These are phyloP conservation scores for Leccinum olivaceoglutinosum DNA, from an alignment of 1,284 basidiomycete genomes.

Conservation along the genomic window DNA sequence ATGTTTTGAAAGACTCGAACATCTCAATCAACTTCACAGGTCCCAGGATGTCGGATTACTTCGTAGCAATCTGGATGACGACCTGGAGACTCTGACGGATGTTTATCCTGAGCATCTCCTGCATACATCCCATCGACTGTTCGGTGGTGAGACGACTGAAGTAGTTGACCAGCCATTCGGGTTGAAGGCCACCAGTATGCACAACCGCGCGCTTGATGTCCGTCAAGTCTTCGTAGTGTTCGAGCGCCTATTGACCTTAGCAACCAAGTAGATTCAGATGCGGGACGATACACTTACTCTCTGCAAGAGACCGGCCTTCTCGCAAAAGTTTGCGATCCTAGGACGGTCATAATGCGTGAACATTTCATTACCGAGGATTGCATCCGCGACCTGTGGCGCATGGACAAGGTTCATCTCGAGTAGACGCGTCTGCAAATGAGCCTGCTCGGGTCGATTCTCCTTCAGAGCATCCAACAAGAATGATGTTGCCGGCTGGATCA, in stretches of 20 bases:
- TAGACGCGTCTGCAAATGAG: constrained; percentile 91
- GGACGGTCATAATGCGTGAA: constrained; percentile 97
- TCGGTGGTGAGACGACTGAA: constrained; percentile 98
- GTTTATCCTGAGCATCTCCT: constrained; percentile 97
- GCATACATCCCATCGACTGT: constrained; percentile 93
- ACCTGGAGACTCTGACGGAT: constrained; percentile 97
- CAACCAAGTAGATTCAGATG: constrained; percentile 1
- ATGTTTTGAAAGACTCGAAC: constrained; percentile 98
- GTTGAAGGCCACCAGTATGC: constrained; percentile 83
- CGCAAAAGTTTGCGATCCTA: constrained; percentile 95
- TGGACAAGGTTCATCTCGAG: constrained; percentile 98
- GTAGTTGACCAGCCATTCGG: constrained; percentile 98
- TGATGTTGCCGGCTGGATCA: constrained; percentile 98
- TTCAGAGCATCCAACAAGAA: constrained; percentile 99
- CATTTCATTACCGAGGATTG: constrained; percentile 99
- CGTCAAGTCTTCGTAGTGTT: constrained; percentile 95
- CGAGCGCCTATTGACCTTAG: constrained; percentile 69
- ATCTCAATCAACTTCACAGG: constrained; percentile 98
- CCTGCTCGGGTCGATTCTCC: constrained; percentile 98
- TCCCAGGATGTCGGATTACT: constrained; percentile 97
- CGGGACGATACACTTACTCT: constrained; percentile 46
- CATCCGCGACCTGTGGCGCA: constrained; percentile 98
- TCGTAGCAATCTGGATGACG: constrained; percentile 97
- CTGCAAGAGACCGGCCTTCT: constrained; percentile 96
- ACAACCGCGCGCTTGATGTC: constrained; percentile 99